Evolutionary conservation across 768 basidiomycete species (phyloP), one percentile per base, ranked within the genome.

Genomic region (Lactarius akahatsu): DNA sequence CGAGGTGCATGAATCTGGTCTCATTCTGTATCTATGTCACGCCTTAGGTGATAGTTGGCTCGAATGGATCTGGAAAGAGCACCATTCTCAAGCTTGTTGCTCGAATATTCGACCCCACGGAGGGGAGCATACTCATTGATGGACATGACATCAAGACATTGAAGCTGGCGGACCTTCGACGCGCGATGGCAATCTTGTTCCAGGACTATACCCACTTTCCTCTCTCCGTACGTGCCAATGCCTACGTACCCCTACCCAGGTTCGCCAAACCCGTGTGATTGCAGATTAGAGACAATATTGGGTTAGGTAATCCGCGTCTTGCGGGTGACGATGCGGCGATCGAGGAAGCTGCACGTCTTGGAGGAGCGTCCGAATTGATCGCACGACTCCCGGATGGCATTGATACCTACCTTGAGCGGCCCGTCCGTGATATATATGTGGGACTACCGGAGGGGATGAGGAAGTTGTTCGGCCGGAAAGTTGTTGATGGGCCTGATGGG

Each of bases 131-230:
- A 52, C 74, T 90, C 23, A 73, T 93, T 23, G 83, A 91, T 65
- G 85, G 80, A 23, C 72, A 78, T 59, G 85, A 90, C 69, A 88
- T 92, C 68, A 81, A 80, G 52, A 82, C 81, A 0, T 75, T 90
- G 23, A 83, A 80, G 59, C 80, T 92, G 7, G 79, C 77, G 4
- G 87, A 91, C 73, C 77, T 92, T 16, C 78, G 91, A n/a, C 82
- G 83, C 11, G 81, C 85, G 1, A 85, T 85, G 40, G 86, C 87
- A 3, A 88, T 87, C 20, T 81, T 93, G 34, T 92, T 92, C 76
- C 91, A 93, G 72, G 91, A 93, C 73, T 92, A 90, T 71, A 90
- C 88, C 0, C 81, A 86, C 70, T 92, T 92, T 71, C 91, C 91
- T 0, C 78, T 93, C 57, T 88, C 90, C 23, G 90, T 90, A 67